Conservation (phyloP, 345 rosid genomes). For the Brassica cretica region DNA sequence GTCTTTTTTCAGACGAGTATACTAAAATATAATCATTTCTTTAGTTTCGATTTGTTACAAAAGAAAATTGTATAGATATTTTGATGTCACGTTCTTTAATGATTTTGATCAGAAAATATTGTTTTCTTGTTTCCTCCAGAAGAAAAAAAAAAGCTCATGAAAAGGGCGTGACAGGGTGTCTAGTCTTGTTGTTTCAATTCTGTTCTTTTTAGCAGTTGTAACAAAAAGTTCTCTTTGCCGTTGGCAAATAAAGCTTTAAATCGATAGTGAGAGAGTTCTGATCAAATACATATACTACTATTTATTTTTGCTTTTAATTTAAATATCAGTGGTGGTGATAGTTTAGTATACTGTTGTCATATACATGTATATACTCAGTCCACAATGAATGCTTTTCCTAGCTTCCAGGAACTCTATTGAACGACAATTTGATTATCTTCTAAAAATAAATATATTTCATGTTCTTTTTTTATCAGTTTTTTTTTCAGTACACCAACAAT, state of each 20-base stretch:
- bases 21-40: constrained; percentile 8
- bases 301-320: background rate
- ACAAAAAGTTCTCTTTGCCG: constrained; percentile 13
- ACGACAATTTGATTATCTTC: background rate
- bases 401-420: constrained; percentile 27
- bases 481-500: too few species aligned
- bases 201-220: background rate
- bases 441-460: too few species aligned
- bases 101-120: constrained; percentile 8
- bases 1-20: background rate
- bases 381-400: constrained; percentile 28
- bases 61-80: constrained; percentile 12
- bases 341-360: background rate
- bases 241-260: background rate
- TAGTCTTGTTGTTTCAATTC: background rate
- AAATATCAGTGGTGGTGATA: background rate
- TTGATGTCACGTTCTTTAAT: constrained; percentile 35
- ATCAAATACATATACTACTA: background rate
- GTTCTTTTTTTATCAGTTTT: too few species aligned
- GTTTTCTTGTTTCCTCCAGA: background rate
- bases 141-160: constrained; percentile 23
- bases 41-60: constrained; percentile 16
- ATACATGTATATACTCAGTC: background rate
- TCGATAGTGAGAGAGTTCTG: constrained; percentile 3
- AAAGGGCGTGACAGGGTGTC: constrained; percentile 25